Base-by-base conservation (phyloP, 305 asterid genomes). In the Caryopteris hybrid region DNA sequence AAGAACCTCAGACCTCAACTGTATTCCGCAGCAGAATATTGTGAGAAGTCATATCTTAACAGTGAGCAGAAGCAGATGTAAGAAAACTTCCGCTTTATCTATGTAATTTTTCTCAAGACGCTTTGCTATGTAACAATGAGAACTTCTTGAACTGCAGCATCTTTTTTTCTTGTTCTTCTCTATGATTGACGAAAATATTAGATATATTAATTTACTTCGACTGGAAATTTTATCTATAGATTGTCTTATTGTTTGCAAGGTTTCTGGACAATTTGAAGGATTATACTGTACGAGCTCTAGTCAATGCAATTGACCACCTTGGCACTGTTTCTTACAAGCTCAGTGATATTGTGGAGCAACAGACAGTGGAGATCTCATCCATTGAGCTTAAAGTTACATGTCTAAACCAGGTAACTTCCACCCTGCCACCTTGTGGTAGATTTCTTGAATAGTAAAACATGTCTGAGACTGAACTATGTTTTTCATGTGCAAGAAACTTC, bases 11-110 rank as follows among this genome's bases (percentile, higher is more conserved):
- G 92, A 73, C 97, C 97, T 27, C 97, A 92, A 68, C 92, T 92
- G 58, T 85, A 92, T 77, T 90, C 98, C 59, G 98, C 98, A 47
- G 98, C 97, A 16, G 97, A 92, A 69, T 88, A 90, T 64, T 90
- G 97, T 52, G 97, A 92, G 50, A 92, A 86, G 80, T 92, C 98
- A 2, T 88, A 90, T 76, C 90, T 82, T 46, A 85, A 82, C 59
- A 87, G 93, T 33, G 96, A 92, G 74, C 86, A 87, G 77, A 87
- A 89, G 78, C 89, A 87, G 75, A 84, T 92, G 98, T 89, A 75
- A 79, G 91, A 55, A 62, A 45, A 68, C 70, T 34, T 46, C 53
- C 29, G 48, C 74, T 45, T 59, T 71, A 22, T 56, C 52, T 21
- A 39, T 18, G 8, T 25, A 29, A 11, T 29, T 45, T 53, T 23